Conservation (phyloP, 441 rosid genomes). For the Omphalea diandra region DNA sequence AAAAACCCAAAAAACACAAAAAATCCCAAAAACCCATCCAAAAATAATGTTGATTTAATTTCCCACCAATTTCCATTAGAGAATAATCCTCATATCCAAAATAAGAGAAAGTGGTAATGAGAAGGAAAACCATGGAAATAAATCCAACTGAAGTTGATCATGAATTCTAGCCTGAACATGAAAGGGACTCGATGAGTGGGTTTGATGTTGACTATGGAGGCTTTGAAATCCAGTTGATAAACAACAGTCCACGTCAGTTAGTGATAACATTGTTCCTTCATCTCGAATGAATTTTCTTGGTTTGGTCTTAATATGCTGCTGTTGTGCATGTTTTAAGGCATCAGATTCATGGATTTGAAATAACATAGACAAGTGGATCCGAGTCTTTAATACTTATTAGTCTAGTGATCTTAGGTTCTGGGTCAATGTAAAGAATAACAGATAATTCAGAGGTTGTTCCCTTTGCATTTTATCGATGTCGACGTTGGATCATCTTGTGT, state of each 20-base stretch:
- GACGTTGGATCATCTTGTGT: too few relatives aligned
- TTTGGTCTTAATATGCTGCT: slow-evolving; percentile 47
- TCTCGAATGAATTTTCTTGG: slow-evolving; percentile 45
- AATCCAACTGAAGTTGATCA: slow-evolving; percentile 51
- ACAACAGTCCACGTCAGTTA: slow-evolving; percentile 54
- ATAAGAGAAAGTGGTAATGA: slow-evolving; percentile 46
- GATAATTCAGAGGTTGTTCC: slow-evolving; percentile 60
- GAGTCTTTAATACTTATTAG: slow-evolving; percentile 60
- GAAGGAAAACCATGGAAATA: slow-evolving; percentile 41
- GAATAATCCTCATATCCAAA: too few relatives aligned
- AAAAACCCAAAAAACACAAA: too few relatives aligned
- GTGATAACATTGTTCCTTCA: slow-evolving; percentile 45
- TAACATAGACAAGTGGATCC: slow-evolving; percentile 64
- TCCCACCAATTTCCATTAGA: too few relatives aligned
- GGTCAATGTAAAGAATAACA: slow-evolving; percentile 54
- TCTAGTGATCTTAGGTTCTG: slow-evolving; percentile 67
- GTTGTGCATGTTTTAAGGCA: slow-evolving; percentile 56
- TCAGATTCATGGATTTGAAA: slow-evolving; percentile 63
- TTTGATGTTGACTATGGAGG: slow-evolving; percentile 64
- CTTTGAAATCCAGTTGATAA: slow-evolving; percentile 53
- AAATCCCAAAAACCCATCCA: too few relatives aligned
- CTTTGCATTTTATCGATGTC: slow-evolving; percentile 61
- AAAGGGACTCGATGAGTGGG: slow-evolving; percentile 44
- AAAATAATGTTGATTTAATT: too few relatives aligned
- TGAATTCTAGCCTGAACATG: slow-evolving; percentile 67